phyloP scores from a whole-genome alignment of 2,329 filamentous ascomycete species.

The Colletotrichum lentis region DNA sequence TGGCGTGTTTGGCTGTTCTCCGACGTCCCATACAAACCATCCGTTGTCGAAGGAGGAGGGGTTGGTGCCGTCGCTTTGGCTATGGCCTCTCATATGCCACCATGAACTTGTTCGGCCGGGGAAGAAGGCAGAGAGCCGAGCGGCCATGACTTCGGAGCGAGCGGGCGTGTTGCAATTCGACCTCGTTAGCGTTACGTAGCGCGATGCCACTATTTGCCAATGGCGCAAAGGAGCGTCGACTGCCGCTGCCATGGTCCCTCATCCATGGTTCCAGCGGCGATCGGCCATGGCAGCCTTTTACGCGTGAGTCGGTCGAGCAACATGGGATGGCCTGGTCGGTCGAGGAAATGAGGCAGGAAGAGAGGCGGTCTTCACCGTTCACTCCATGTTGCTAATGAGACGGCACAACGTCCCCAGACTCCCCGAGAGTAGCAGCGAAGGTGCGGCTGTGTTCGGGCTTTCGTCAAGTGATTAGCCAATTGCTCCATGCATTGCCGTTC shows the following conservation, averaged over 20 bases:
- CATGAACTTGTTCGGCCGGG: conserved; percentile 9
- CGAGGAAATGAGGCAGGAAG: conserved; percentile 16
- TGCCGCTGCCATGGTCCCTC: conserved; percentile 3
- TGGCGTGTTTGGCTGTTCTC: conserved; percentile 10
- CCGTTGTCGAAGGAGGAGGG: conserved; percentile 6
- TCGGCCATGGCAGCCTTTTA: not conserved
- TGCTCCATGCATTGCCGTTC: conserved; percentile 1
- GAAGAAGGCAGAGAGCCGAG: conserved; percentile 12
- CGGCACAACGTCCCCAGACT: conserved; percentile 18
- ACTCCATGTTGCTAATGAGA: conserved; percentile 13
- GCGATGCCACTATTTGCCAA: conserved; percentile 17
- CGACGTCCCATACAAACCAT: conserved; percentile 5
- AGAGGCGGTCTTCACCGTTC: not conserved
- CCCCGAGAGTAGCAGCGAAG: conserved; percentile 14
- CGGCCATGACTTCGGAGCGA: not conserved
- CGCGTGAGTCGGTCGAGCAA: conserved; percentile 3
- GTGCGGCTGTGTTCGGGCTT: conserved; percentile 18
- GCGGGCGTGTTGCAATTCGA: conserved; percentile 13
- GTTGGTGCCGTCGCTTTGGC: not conserved
- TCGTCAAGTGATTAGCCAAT: conserved; percentile 27
- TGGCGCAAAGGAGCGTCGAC: not conserved
- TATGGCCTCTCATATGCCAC: not conserved
- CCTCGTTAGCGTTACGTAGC: conserved; percentile 17
- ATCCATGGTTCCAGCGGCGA: not conserved
- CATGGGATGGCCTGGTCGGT: conserved; percentile 20